Conservation (phyloP, 306 rosid genomes). For the Acacia melanoxylon region DNA sequence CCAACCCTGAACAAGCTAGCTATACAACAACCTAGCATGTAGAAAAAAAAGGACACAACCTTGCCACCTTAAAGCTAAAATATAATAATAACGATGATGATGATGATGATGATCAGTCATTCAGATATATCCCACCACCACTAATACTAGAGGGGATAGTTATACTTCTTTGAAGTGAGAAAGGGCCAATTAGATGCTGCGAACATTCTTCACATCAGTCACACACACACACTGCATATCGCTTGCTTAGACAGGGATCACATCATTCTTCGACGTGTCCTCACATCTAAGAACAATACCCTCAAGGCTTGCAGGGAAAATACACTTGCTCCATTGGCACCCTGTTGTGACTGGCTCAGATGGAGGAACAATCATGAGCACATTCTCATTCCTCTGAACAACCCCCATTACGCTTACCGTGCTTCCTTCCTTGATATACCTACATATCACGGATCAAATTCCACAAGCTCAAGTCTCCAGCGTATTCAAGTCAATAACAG, state of each 20-base stretch:
- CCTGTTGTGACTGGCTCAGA: constrained; percentile 81
- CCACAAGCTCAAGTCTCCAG: constrained; percentile 5
- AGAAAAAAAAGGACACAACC: constrained; percentile 30
- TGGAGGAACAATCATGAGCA: constrained; percentile 93
- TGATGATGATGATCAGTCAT: constrained; percentile 23
- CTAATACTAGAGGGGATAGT: constrained; percentile 46
- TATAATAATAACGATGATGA: neutral
- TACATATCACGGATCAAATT: constrained; percentile 33
- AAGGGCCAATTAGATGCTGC: constrained; percentile 33
- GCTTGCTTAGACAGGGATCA: constrained; percentile 68
- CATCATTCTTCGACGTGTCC: constrained; percentile 78
- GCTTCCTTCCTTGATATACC: constrained; percentile 97
- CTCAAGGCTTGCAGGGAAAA: constrained; percentile 83
- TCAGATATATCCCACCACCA: constrained; percentile 40
- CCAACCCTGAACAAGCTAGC: constrained; percentile 27
- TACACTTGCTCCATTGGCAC: constrained; percentile 81
- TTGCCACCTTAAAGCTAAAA: constrained; percentile 39
- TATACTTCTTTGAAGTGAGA: constrained; percentile 33
- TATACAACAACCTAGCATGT: constrained; percentile 44
- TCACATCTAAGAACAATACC: constrained; percentile 87
- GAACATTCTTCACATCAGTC: constrained; percentile 22
- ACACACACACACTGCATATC: constrained; percentile 1
- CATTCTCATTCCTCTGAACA: constrained; percentile 91
- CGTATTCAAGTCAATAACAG: neutral
- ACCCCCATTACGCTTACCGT: constrained; percentile 96